Evolutionary conservation across 2,329 filamentous ascomycete genomes (phyloP).

Genomic region (Thielaviopsis ethacetica): DNA sequence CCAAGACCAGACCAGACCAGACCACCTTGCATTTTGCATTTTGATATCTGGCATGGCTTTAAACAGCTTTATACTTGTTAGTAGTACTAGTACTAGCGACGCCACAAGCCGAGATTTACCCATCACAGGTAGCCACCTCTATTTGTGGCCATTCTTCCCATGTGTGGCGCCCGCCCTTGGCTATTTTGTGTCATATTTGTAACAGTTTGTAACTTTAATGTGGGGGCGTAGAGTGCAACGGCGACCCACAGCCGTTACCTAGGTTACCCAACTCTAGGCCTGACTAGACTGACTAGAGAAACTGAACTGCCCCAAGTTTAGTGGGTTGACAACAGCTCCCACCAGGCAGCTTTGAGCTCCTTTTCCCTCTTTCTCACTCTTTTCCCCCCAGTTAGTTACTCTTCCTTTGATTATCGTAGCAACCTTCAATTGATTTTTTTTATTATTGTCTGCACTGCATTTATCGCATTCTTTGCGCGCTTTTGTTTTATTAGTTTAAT

Average conservation of each 20-base stretch:
- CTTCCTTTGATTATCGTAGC: not conserved
- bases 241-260: not conserved
- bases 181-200: not conserved
- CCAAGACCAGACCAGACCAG: too few species aligned
- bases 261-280: not conserved
- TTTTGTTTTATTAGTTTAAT: too few species aligned
- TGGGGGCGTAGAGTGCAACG: not conserved
- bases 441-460: too few species aligned
- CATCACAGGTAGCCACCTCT: too few species aligned
- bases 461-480: too few species aligned
- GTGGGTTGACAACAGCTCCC: not conserved
- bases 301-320: not conserved
- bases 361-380: not conserved
- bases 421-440: not conserved
- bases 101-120: too few species aligned
- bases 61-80: too few species aligned
- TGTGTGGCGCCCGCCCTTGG: too few species aligned
- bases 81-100: too few species aligned
- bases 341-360: not conserved
- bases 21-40: too few species aligned
- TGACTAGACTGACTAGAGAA: not conserved
- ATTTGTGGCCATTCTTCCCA: too few species aligned
- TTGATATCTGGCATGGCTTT: too few species aligned
- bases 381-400: not conserved
- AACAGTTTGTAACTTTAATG: not conserved